These are phyloP conservation scores for Trematosphaeria pertusa DNA, from an alignment of 2,329 filamentous ascomycete species.

Conservation along the genomic window DNA sequence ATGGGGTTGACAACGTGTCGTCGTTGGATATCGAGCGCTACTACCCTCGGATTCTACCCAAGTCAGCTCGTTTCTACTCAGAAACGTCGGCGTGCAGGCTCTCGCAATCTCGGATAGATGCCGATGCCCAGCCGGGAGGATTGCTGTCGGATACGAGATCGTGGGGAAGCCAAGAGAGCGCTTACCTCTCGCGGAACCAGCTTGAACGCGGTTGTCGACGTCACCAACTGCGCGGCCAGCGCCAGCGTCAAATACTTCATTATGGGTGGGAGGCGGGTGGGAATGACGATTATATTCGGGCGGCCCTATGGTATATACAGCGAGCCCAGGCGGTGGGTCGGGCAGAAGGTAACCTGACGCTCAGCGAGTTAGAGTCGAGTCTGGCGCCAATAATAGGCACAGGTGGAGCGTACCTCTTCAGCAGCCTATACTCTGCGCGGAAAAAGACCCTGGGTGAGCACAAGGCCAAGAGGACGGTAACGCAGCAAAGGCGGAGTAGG, in stretches of 20 bases:
- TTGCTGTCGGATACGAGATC: too few relatives aligned
- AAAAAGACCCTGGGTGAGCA: background rate
- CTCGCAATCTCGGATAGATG: too few relatives aligned
- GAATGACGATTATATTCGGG: constrained; percentile 3
- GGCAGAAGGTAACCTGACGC: constrained; percentile 17
- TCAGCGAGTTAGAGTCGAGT: constrained; percentile 20
- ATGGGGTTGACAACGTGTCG: constrained; percentile 55
- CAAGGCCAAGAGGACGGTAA: background rate
- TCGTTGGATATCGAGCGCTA: constrained; percentile 60
- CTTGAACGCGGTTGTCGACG: constrained; percentile 35
- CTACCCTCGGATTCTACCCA: constrained; percentile 52
- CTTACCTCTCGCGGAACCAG: constrained; percentile 45
- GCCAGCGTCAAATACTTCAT: constrained; percentile 43
- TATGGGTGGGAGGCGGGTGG: constrained; percentile 5
- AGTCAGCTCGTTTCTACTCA: too few relatives aligned
- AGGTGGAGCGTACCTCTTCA: too few relatives aligned
- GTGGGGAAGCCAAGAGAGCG: constrained; percentile 32
- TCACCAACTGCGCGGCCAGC: constrained; percentile 37
- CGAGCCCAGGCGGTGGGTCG: constrained; percentile 2
- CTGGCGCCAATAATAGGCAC: constrained; percentile 5
- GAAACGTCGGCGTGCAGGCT: too few relatives aligned
- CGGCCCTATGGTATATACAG: constrained; percentile 16
- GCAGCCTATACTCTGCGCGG: too few relatives aligned
- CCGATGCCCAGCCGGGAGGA: constrained; percentile 17
- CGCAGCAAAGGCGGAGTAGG: background rate